phyloP scores from a whole-genome alignment of 805 yeast species.

The Lipomyces lipofer region DNA sequence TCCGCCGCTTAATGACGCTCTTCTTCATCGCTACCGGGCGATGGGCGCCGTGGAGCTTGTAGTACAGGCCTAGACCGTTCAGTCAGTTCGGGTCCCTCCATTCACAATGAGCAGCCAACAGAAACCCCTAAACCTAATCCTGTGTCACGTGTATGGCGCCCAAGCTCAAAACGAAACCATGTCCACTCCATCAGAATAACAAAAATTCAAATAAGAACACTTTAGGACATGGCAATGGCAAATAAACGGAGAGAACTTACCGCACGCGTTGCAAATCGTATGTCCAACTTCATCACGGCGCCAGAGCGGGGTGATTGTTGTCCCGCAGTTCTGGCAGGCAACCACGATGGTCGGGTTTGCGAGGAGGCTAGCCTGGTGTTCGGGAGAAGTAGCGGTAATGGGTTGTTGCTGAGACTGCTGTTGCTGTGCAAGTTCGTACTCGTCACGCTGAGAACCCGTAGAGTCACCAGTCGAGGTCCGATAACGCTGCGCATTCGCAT shows the following conservation, averaged over 20 bases:
- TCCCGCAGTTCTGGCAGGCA: conserved; percentile 80
- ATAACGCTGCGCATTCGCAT: background rate
- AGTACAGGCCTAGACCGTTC: conserved; percentile 51
- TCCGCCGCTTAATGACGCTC: conserved; percentile 71
- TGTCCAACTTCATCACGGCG: conserved; percentile 78
- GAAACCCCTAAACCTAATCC: no score
- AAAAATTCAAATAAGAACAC: background rate
- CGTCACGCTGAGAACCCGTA: background rate
- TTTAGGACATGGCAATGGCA: background rate
- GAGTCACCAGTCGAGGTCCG: background rate
- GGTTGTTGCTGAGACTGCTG: background rate
- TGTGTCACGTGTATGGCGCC: background rate
- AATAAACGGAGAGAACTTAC: conserved; percentile 35
- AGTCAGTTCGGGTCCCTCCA: no score
- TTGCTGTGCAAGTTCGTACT: background rate
- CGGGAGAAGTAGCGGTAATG: background rate
- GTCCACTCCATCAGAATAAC: background rate
- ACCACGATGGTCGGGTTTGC: conserved; percentile 48
- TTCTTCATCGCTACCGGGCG: conserved; percentile 76
- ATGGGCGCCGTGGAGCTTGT: conserved; percentile 70
- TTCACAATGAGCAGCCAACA: no score
- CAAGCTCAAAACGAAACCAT: background rate
- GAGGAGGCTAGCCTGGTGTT: background rate
- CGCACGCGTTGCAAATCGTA: conserved; percentile 88
- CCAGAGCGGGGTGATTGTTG: conserved; percentile 87